Evolutionary conservation across 2,329 filamentous ascomycete species (phyloP).

Genomic region (Chrysoporthe austroafricana): DNA sequence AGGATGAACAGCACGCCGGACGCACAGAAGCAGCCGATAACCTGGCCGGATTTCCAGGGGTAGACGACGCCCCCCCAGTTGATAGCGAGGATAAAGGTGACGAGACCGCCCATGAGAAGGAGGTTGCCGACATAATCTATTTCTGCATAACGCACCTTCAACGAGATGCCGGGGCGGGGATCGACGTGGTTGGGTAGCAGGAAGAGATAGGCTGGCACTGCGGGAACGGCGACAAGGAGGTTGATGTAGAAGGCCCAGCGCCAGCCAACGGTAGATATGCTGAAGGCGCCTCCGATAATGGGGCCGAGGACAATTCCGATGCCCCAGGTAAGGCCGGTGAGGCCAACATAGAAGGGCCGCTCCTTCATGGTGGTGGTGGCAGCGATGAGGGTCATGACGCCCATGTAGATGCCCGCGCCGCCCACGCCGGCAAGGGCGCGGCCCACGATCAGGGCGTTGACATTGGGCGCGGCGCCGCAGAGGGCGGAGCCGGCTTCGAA

Average conservation of each 20-base stretch:
- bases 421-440: constrained; percentile 46
- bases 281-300: constrained; percentile 40
- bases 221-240: constrained; percentile 46
- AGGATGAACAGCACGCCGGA: constrained; percentile 45
- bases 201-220: constrained; percentile 50
- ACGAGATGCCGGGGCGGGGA: constrained; percentile 16
- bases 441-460: constrained; percentile 50
- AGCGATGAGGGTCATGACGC: constrained; percentile 35
- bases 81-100: constrained; percentile 50
- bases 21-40: constrained; percentile 50
- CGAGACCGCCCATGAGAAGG: constrained; percentile 45
- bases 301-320: constrained; percentile 43
- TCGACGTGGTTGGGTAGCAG: constrained; percentile 38
- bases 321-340: constrained; percentile 36
- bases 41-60: constrained; percentile 49
- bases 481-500: constrained; percentile 36
- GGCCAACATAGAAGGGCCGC: constrained; percentile 30
- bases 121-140: constrained; percentile 42
- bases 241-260: constrained; percentile 55
- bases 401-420: constrained; percentile 44
- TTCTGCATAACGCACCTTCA: constrained; percentile 44
- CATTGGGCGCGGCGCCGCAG: constrained; percentile 45
- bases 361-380: no score
- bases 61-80: constrained; percentile 53
- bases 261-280: constrained; percentile 39